Conservation (phyloP, 495 filamentous ascomycete genomes). For the Xylaria curta region DNA sequence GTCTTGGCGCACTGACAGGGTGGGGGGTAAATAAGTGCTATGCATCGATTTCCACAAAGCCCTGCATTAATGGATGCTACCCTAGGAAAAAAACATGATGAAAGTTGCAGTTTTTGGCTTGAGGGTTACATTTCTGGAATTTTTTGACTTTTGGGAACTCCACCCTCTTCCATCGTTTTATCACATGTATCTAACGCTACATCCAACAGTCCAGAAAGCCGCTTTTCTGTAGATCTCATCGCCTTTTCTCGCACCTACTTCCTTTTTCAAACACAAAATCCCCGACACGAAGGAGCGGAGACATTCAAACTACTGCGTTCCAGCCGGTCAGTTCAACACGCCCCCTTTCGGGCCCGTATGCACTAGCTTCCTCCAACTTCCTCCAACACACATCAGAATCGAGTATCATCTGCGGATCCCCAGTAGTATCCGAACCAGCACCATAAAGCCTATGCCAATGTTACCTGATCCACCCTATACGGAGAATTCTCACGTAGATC, state of each 20-base stretch:
- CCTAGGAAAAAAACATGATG: neutral
- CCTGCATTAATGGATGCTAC: neutral
- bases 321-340: neutral
- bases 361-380: slow-evolving; percentile 1
- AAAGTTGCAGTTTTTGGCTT: neutral
- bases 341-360: neutral
- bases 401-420: neutral
- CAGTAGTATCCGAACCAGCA: neutral
- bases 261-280: neutral
- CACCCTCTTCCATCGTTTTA: neutral
- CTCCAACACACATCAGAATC: neutral
- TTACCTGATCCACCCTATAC: neutral
- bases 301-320: neutral
- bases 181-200: neutral
- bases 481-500: neutral
- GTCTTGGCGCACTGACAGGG: neutral
- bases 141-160: neutral
- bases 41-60: neutral
- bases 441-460: neutral
- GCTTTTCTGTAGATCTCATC: neutral
- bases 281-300: neutral
- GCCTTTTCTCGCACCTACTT: neutral
- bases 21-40: neutral
- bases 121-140: neutral
- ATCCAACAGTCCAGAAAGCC: neutral